Base-by-base conservation (phyloP, 768 basidiomycete species). In the Mycena chlorophos region DNA sequence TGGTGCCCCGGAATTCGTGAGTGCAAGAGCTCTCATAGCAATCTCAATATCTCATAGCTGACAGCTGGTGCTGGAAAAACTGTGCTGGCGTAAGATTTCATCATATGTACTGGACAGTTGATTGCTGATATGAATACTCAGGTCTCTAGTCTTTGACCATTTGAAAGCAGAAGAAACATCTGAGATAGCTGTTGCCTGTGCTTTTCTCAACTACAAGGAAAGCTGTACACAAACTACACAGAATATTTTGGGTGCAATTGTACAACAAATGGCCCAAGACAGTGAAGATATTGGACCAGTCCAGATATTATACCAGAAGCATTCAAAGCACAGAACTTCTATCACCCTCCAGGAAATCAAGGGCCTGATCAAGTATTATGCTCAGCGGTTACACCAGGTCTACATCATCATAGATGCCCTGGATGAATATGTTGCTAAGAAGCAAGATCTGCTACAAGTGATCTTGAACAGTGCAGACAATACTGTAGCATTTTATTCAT, bases 1-100 rank as follows among this genome's bases (percentile, higher is more conserved):
- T 47, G 46, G 46, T 47, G 46, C 6, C n/a, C 10, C 12, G 46
- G 29, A 29, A 49, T 49, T 49, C 49, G 29, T 49, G 31, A 14
- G 49, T 49, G 23, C 22, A 10, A 23, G 27, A 13, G 31, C 31
- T 3, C 22, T 29, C 23, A 34, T 16, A 17, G 20, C 28, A 28
- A 19, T 26, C n/a, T n/a, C 17, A 27, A 46, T 26, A 46, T 26
- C n/a, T 26, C 17, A 27, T 26, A 46, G 29, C 19, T 13, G 25
- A 49, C 29, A 49, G 47, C 26, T 4, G 47, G 47, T 31, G 29
- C 29, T 10, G 47, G 47, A 12, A 49, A 49, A 31, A 49, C 47
- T 26, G 47, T 49, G 25, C 47, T 49, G 25, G 47, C 29, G 26
- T 49, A 49, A 37, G n/a, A 10, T 10, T n/a, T n/a, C n/a, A 10